These are phyloP conservation scores for Ilex aquifolium DNA, from an alignment of 257 asterid genomes.

Conservation along the genomic window DNA sequence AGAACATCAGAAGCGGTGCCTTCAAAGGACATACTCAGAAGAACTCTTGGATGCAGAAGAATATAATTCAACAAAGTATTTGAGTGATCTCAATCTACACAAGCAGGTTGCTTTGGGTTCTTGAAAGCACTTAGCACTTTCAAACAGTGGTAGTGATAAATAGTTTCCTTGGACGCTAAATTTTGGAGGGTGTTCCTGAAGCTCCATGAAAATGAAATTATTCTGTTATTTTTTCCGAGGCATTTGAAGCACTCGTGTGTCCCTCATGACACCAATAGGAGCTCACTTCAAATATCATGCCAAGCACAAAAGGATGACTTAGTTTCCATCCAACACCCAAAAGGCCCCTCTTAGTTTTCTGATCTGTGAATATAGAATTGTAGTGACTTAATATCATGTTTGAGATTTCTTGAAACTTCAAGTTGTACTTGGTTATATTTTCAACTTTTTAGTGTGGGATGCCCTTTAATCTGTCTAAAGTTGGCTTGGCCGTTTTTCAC, in stretches of 20 bases:
- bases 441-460: too few species aligned
- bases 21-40: conserved; percentile 44
- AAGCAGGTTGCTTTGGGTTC: conserved; percentile 16
- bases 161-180: not conserved
- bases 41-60: conserved; percentile 36
- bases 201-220: not conserved
- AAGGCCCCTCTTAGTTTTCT: too few species aligned
- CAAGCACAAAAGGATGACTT: too few species aligned
- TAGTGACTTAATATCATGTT: too few species aligned
- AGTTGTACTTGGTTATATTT: too few species aligned
- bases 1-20: conserved; percentile 6
- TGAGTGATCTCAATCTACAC: conserved; percentile 21
- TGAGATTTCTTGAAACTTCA: too few species aligned
- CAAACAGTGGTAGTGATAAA: not conserved
- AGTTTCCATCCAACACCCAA: too few species aligned
- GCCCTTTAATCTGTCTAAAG: too few species aligned
- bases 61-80: conserved; percentile 44
- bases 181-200: not conserved
- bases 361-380: too few species aligned
- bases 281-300: too few species aligned
- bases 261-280: too few species aligned
- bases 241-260: not conserved
- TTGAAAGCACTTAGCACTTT: conserved; percentile 4
- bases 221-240: not conserved
- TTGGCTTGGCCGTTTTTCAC: too few species aligned